Evolutionary conservation across 1,284 basidiomycete species (phyloP).

Genomic region (Coniophora puteana): DNA sequence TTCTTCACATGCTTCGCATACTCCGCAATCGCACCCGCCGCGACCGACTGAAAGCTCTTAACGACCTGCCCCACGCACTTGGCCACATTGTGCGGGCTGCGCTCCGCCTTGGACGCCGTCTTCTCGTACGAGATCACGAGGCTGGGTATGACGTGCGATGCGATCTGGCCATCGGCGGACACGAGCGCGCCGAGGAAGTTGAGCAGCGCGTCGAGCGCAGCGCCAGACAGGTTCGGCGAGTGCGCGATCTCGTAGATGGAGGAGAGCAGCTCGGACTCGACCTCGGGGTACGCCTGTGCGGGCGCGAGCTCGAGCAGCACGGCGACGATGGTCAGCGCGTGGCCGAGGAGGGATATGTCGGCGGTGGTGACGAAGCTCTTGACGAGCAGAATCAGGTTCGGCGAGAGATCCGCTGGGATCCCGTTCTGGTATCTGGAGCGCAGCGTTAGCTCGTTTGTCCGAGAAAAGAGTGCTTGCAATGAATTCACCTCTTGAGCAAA

Average conservation of each 20-base stretch:
- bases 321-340: constrained; percentile 69
- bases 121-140: constrained; percentile 62
- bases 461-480: constrained; percentile 7
- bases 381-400: constrained; percentile 68
- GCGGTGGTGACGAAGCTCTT: constrained; percentile 66
- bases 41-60: constrained; percentile 60
- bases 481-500: constrained; percentile 59
- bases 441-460: constrained; percentile 10
- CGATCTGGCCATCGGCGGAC: constrained; percentile 77
- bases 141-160: constrained; percentile 71
- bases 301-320: constrained; percentile 72
- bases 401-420: constrained; percentile 60
- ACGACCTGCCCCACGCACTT: constrained; percentile 83
- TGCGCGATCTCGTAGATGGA: constrained; percentile 71
- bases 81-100: constrained; percentile 68
- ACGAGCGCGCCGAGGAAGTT: constrained; percentile 81
- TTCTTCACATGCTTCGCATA: constrained; percentile 77
- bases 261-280: constrained; percentile 68
- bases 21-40: constrained; percentile 77
- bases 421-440: constrained; percentile 55
- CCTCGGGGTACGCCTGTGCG: constrained; percentile 58
- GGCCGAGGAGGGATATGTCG: constrained; percentile 78
- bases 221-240: constrained; percentile 73
- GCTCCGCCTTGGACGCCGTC: constrained; percentile 49
- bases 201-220: constrained; percentile 76